These are phyloP conservation scores for Hypsizygus marmoreus DNA, from an alignment of 768 basidiomycete species.

Conservation along the genomic window DNA sequence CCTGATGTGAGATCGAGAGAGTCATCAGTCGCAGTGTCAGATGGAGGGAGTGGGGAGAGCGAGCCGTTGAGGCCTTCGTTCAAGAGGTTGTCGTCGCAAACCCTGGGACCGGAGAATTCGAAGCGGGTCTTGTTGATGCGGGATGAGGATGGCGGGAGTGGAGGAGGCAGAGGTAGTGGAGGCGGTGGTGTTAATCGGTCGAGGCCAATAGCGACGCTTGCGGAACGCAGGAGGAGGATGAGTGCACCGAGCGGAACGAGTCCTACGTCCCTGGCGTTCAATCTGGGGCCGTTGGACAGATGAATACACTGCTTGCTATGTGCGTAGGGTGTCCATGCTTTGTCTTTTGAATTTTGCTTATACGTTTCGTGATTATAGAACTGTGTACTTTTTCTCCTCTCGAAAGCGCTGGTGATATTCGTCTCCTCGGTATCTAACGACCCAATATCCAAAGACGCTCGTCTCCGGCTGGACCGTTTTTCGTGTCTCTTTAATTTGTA, in stretches of 20 bases:
- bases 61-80: conserved; percentile 57
- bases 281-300: no score
- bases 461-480: no score
- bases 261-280: not conserved
- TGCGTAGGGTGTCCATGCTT: no score
- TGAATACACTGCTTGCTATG: no score
- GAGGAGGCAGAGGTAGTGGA: conserved; percentile 8
- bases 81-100: conserved; percentile 74
- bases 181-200: not conserved
- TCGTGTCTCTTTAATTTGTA: no score
- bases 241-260: conserved; percentile 23
- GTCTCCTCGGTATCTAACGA: no score
- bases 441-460: no score
- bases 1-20: conserved; percentile 23
- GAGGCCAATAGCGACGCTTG: conserved; percentile 17
- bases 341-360: no score
- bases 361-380: no score
- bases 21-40: conserved; percentile 35
- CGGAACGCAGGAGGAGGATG: conserved; percentile 36
- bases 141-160: conserved; percentile 27
- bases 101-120: conserved; percentile 58
- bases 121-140: conserved; percentile 53
- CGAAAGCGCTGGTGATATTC: no score
- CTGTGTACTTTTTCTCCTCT: no score
- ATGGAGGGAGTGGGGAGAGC: conserved; percentile 27